Evolutionary conservation across 768 basidiomycete genomes (phyloP).

Genomic region (Gautieria morchelliformis): DNA sequence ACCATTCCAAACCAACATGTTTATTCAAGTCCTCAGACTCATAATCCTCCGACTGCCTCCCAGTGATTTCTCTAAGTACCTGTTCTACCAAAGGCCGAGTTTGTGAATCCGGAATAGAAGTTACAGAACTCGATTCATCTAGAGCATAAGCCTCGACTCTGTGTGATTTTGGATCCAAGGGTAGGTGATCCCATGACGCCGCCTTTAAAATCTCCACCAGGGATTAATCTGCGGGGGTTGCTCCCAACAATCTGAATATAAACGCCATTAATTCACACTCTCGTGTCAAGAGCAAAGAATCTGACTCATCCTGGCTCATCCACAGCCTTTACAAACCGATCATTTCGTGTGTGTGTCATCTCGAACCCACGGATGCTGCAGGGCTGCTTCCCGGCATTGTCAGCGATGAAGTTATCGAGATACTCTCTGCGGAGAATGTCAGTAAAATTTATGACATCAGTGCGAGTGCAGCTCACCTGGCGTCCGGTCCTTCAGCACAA

Average conservation of each 20-base stretch:
- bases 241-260: slow-evolving; percentile 46
- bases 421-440: too few species aligned
- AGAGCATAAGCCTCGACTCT: background rate
- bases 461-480: too few species aligned
- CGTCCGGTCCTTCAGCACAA: too few species aligned
- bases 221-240: slow-evolving; percentile 45
- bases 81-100: slow-evolving; percentile 48
- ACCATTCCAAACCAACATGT: slow-evolving; percentile 51
- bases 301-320: slow-evolving; percentile 69
- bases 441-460: too few species aligned
- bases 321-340: slow-evolving; percentile 52
- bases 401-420: too few species aligned
- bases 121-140: background rate
- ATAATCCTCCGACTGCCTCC: slow-evolving; percentile 3
- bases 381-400: too few species aligned
- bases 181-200: slow-evolving; percentile 63
- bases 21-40: slow-evolving; percentile 33
- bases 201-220: slow-evolving; percentile 52
- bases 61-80: slow-evolving; percentile 20
- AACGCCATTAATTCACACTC: background rate
- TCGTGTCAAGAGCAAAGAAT: background rate
- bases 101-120: slow-evolving; percentile 30
- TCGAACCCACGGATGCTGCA: too few species aligned
- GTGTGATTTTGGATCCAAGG: slow-evolving; percentile 41
- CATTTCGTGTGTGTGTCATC: too few species aligned